Evolutionary conservation across 2,329 filamentous ascomycete species (phyloP).

Genomic region (Aspergillus proliferans): DNA sequence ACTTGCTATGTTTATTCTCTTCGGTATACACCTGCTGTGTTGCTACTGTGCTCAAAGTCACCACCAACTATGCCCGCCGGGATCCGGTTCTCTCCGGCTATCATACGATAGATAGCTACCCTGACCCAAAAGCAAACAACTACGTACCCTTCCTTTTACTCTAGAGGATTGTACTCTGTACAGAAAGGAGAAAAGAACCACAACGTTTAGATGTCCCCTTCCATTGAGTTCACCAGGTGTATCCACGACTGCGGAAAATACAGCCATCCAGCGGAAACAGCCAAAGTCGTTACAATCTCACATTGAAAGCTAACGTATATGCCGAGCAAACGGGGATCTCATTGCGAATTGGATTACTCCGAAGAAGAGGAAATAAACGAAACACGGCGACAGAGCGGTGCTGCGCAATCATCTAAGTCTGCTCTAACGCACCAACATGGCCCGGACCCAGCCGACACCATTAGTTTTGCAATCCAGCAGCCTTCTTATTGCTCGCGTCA

Average conservation of each 20-base stretch:
- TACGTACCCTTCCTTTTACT: no score
- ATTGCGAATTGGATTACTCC: slow-evolving; percentile 17
- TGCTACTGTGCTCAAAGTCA: no score
- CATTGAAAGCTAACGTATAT: slow-evolving; percentile 32
- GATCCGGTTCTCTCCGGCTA: no score
- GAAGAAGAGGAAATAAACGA: slow-evolving; percentile 1
- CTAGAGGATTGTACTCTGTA: no score
- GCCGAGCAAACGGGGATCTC: slow-evolving; percentile 17
- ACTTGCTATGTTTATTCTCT: no score
- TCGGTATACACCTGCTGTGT: no score
- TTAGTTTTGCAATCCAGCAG: slow-evolving; percentile 27
- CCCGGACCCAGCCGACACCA: slow-evolving; percentile 31
- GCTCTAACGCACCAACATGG: slow-evolving; percentile 20
- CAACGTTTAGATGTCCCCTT: no score
- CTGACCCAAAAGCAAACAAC: no score
- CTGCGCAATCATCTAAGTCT: slow-evolving; percentile 14
- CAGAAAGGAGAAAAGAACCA: no score
- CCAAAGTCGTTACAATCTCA: slow-evolving; percentile 33
- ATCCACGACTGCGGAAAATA: slow-evolving; percentile 12
- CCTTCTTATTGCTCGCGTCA: slow-evolving; percentile 38
- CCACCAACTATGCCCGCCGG: no score
- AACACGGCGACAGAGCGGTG: slow-evolving; percentile 7
- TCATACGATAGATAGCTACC: no score
- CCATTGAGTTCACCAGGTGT: no score
- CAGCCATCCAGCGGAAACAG: slow-evolving; percentile 10